Evolutionary conservation across 495 filamentous ascomycete species (phyloP).

Genomic region (Bacidia gigantensis): DNA sequence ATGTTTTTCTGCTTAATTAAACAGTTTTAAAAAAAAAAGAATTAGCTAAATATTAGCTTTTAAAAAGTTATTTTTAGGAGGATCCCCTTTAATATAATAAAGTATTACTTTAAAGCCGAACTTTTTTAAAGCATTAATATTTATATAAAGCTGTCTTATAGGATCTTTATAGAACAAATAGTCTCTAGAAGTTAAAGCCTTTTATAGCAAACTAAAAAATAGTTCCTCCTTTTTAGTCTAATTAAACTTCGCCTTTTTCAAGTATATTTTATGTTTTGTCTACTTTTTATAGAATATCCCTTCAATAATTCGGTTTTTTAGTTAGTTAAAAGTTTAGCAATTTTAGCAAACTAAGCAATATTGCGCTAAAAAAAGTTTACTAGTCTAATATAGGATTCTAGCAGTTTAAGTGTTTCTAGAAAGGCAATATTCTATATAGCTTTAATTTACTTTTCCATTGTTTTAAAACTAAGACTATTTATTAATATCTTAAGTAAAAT

Average conservation of each 20-base stretch:
- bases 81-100: background rate
- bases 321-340: background rate
- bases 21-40: background rate
- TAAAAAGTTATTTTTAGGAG: background rate
- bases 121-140: background rate
- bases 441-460: too few species aligned
- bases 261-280: background rate
- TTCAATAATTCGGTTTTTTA: background rate
- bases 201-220: background rate
- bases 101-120: background rate
- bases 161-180: background rate
- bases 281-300: background rate
- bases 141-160: background rate
- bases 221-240: background rate
- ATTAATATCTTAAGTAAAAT: too few species aligned
- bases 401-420: background rate
- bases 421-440: background rate
- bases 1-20: constrained; percentile 1
- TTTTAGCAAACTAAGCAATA: background rate
- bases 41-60: constrained; percentile 2
- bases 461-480: too few species aligned
- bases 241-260: background rate
- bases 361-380: background rate
- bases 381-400: background rate
- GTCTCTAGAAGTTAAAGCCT: background rate